Evolutionary conservation across 345 rosid genomes (phyloP).

Genomic region (Linum tenue): DNA sequence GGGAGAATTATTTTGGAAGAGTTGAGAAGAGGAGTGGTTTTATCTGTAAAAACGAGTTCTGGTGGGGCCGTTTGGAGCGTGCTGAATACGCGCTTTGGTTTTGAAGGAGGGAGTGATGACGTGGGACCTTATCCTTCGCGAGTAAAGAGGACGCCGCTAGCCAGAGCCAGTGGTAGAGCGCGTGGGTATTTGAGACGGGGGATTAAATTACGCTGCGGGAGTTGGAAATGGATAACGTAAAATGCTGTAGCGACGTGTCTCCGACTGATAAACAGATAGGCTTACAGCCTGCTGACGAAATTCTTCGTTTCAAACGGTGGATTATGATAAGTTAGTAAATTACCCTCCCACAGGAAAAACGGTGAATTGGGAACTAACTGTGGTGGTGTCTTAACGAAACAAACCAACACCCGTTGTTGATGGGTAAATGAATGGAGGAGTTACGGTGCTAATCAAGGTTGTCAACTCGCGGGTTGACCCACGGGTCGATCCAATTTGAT

Average conservation of each 20-base stretch:
- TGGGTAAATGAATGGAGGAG: no score
- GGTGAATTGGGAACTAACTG: no score
- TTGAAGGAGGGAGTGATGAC: constrained; percentile 15
- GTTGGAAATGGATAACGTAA: background rate
- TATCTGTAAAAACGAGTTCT: background rate
- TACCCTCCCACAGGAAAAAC: no score
- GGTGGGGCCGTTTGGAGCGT: constrained; percentile 1
- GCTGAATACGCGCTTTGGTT: constrained; percentile 8
- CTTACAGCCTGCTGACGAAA: no score
- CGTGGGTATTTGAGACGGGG: constrained; percentile 1
- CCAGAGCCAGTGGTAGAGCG: constrained; percentile 7
- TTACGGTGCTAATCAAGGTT: no score
- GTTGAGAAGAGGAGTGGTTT: background rate
- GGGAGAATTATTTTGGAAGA: background rate
- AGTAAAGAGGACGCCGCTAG: background rate
- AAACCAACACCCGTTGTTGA: no score
- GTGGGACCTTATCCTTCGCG: constrained; percentile 20
- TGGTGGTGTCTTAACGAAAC: no score
- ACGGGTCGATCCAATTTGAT: no score
- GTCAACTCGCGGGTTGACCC: no score
- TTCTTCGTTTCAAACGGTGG: no score
- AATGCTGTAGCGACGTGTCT: background rate
- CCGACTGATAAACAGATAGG: no score
- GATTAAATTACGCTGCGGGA: background rate
- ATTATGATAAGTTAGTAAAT: no score